These are phyloP conservation scores for Fusarium keratoplasticum DNA, from an alignment of 2,329 filamentous ascomycete species.

Conservation along the genomic window DNA sequence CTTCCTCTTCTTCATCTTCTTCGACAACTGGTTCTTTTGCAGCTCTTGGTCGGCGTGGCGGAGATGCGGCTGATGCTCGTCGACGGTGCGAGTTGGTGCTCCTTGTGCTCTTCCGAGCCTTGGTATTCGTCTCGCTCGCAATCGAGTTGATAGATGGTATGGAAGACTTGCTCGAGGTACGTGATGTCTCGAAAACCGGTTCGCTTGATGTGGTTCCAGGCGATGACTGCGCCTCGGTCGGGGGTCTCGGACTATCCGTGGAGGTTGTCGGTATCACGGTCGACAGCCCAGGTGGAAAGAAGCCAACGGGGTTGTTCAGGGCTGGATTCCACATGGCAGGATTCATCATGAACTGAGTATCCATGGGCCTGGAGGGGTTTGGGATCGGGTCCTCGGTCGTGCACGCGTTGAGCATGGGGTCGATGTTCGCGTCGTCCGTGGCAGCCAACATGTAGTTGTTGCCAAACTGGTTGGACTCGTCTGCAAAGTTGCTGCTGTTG, in stretches of 20 bases:
- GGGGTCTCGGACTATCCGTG: slow-evolving; percentile 9
- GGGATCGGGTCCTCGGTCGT: neutral
- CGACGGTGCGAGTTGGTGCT: neutral
- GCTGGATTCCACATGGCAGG: slow-evolving; percentile 21
- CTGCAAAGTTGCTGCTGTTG: neutral
- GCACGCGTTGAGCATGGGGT: slow-evolving; percentile 28
- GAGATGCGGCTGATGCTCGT: neutral
- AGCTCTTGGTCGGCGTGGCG: neutral
- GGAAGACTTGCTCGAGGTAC: slow-evolving; percentile 37
- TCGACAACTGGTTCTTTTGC: slow-evolving; percentile 1
- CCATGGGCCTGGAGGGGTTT: neutral
- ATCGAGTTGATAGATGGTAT: slow-evolving; percentile 11
- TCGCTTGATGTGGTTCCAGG: slow-evolving; percentile 12
- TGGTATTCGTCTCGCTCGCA: neutral
- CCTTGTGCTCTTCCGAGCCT: slow-evolving; percentile 1
- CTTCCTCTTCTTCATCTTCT: slow-evolving; percentile 26
- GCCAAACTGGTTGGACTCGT: neutral
- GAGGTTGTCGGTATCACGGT: neutral
- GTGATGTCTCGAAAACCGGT: slow-evolving; percentile 10
- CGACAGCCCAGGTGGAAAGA: neutral
- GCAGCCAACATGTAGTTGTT: neutral
- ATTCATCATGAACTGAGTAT: slow-evolving; percentile 4
- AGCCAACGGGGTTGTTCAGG: neutral
- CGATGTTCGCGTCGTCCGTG: slow-evolving; percentile 21
- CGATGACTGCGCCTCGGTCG: slow-evolving; percentile 16